Evolutionary conservation across 148 eudicot species (phyloP), one percentile per base, ranked within the genome.

Genomic region (Fagopyrum esculentum): DNA sequence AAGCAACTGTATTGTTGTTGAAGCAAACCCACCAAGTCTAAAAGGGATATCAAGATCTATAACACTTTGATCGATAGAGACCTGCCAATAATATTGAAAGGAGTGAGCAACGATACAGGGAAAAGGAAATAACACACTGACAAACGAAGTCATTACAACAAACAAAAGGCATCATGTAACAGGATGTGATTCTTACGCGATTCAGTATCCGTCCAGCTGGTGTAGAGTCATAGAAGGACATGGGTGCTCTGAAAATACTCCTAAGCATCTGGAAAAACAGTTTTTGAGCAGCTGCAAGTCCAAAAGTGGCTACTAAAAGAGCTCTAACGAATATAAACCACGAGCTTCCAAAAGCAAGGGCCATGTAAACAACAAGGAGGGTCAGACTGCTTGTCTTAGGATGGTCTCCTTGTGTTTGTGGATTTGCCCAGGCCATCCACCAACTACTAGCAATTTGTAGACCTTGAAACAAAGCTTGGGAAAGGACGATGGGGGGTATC

Each of bases 401-500:
- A 73, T 79, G 76, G 74, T 87, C 93, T 77, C 96, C 95, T 40
- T 83, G 79, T 10, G 95, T 88, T 79, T 88, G 93, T 19, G 98
- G 97, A 76, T 87, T 91, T 45, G 98, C 98, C 97, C 97, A 94
- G 40, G 98, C 97, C 98, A 94, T 91, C 98, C 98, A 94, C 93
- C 91, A 94, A 83, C 84, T 94, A 77, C 98, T 92, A 55, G 96
- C 97, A 79, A 94, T 94, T 77, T 91, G 98, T 78, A 91, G 87
- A 84, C 83, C 78, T 83, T 91, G 97, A 85, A 94, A 94, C 72
- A 85, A 74, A 48, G 88, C 78, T 83, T 94, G 98, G 61, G 97
- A 87, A 49, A 94, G 83, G 76, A 94, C 82, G 73, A 94, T 90
- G 76, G 86, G 89, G 1, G 97, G 98, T 78, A 90, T 88, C 74